These are phyloP conservation scores for Ogataea polymorpha DNA, from an alignment of 805 yeast genomes.

Conservation along the genomic window DNA sequence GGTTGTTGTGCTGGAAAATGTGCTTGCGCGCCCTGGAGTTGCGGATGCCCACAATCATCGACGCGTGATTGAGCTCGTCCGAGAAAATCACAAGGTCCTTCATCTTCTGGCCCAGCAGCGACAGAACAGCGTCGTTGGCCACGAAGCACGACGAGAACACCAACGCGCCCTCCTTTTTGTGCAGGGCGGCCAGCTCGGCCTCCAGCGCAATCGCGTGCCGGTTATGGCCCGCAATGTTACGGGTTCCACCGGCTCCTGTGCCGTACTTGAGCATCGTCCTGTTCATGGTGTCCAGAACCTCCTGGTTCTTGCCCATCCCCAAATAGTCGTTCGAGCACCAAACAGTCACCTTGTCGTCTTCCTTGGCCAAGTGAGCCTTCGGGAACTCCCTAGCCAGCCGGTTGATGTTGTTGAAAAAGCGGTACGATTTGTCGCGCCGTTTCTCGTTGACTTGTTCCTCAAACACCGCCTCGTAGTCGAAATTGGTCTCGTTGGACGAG, in stretches of 20 bases:
- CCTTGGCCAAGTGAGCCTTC: constrained; percentile 74
- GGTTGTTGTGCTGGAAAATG: constrained; percentile 87
- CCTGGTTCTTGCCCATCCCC: constrained; percentile 85
- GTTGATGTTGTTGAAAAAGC: constrained; percentile 96
- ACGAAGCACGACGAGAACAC: constrained; percentile 95
- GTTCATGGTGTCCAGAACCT: constrained; percentile 74
- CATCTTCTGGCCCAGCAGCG: constrained; percentile 86
- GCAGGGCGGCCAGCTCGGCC: constrained; percentile 81
- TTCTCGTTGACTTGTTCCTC: constrained; percentile 66
- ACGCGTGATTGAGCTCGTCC: constrained; percentile 93
- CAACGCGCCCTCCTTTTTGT: constrained; percentile 91
- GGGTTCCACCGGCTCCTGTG: constrained; percentile 98
- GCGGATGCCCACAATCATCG: constrained; percentile 94
- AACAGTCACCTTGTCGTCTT: constrained; percentile 85
- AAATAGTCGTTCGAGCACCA: constrained; percentile 99
- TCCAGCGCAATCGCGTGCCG: constrained; percentile 84
- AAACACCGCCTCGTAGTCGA: constrained; percentile 72
- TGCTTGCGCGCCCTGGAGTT: constrained; percentile 88
- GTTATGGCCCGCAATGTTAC: constrained; percentile 98
- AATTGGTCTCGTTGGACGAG: constrained; percentile 48
- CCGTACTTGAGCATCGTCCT: constrained; percentile 84
- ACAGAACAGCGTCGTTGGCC: constrained; percentile 92
- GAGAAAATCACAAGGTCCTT: constrained; percentile 88
- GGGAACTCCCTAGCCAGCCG: constrained; percentile 94
- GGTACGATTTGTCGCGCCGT: constrained; percentile 85